Evolutionary conservation across 805 yeast species (phyloP).

Genomic region (Kazachstania psychrophila): DNA sequence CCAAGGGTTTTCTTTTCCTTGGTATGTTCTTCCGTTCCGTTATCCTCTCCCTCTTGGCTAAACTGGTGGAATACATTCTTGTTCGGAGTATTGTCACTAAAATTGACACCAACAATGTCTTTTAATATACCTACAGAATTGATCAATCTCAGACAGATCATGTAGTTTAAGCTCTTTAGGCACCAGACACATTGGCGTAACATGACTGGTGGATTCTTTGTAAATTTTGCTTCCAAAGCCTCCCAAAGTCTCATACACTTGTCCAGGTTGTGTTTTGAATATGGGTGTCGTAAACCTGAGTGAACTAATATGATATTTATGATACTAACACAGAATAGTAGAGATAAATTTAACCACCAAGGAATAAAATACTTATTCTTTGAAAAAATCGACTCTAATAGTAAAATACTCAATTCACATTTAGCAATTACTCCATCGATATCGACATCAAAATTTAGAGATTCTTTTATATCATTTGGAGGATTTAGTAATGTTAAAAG

Average conservation of each 20-base stretch:
- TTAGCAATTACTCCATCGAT: conserved; percentile 5
- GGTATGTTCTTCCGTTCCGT: conserved; percentile 5
- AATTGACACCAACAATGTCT: conserved; percentile 41
- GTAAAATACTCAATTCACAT: conserved; percentile 17
- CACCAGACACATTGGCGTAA: conserved; percentile 56
- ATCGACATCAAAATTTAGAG: conserved; percentile 10
- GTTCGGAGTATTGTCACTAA: conserved; percentile 45
- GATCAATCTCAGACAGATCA: conserved; percentile 37
- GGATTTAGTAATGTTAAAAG: conserved; percentile 15
- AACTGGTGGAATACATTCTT: conserved; percentile 39
- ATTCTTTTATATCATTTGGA: conserved; percentile 4
- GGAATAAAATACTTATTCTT: conserved; percentile 33
- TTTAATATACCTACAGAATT: conserved; percentile 33
- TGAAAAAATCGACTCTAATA: conserved; percentile 27
- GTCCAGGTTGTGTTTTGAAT: conserved; percentile 8
- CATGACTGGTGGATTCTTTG: conserved; percentile 35
- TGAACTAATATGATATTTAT: conserved; percentile 35
- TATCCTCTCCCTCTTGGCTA: conserved; percentile 30
- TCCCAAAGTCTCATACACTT: conserved; percentile 17
- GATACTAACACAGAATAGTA: conserved; percentile 39
- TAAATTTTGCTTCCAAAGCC: conserved; percentile 25
- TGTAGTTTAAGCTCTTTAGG: conserved; percentile 44
- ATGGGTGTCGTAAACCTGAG: conserved; percentile 30
- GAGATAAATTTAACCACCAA: conserved; percentile 43
- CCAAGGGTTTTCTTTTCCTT: neutral